phyloP scores from a whole-genome alignment of 129 eudicot species.

The Erigeron canadensis region DNA sequence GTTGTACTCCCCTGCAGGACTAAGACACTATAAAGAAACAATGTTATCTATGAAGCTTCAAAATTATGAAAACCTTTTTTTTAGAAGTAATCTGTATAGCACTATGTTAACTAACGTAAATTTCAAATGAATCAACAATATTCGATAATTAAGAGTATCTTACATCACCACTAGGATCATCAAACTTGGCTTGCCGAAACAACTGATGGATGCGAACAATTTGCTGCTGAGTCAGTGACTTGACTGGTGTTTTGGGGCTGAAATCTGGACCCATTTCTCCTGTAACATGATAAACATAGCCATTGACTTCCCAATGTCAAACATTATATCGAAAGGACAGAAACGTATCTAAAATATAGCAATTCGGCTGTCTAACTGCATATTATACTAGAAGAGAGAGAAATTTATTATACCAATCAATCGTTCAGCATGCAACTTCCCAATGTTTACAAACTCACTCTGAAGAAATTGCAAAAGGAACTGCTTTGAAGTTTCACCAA shows the following conservation, averaged over 20 bases:
- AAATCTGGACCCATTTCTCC: constrained; percentile 99
- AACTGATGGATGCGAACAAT: constrained; percentile 98
- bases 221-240: constrained; percentile 88
- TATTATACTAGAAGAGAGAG: neutral
- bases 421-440: constrained; percentile 89
- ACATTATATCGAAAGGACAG: neutral
- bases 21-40: constrained; percentile 70
- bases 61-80: neutral
- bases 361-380: constrained; percentile 15
- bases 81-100: no score
- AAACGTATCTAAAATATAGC: neutral
- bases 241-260: constrained; percentile 73
- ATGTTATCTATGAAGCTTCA: constrained; percentile 1
- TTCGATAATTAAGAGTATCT: constrained; percentile 26
- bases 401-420: constrained; percentile 62
- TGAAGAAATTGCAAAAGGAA: constrained; percentile 92
- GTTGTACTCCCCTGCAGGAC: constrained; percentile 99
- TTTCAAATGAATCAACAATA: neutral
- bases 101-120: neutral
- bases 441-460: constrained; percentile 94
- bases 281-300: constrained; percentile 33
- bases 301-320: constrained; percentile 1
- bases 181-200: constrained; percentile 99
- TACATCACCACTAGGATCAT: constrained; percentile 99
- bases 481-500: constrained; percentile 81